Conservation (phyloP, 495 filamentous ascomycete species). For the Aspergillus nanangensis region DNA sequence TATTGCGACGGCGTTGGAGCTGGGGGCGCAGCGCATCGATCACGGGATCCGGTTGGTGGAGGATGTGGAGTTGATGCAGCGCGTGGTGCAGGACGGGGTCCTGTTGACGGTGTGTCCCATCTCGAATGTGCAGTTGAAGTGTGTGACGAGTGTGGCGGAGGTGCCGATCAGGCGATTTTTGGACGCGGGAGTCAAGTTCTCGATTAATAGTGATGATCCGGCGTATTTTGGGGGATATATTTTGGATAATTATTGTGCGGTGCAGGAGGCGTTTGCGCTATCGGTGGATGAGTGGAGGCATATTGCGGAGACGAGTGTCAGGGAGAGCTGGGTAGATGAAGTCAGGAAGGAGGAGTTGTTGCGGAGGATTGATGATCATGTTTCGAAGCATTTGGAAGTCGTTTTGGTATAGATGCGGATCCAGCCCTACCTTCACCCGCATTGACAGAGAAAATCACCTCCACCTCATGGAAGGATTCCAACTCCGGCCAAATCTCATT, state of each 20-base stretch:
- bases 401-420: neutral
- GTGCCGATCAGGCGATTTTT: slow-evolving; percentile 63
- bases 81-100: slow-evolving; percentile 49
- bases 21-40: slow-evolving; percentile 61
- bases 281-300: slow-evolving; percentile 57
- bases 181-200: slow-evolving; percentile 61
- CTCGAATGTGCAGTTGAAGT: slow-evolving; percentile 64
- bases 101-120: slow-evolving; percentile 69
- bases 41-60: slow-evolving; percentile 66
- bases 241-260: slow-evolving; percentile 69
- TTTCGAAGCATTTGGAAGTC: slow-evolving; percentile 19
- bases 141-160: slow-evolving; percentile 50
- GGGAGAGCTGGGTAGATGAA: slow-evolving; percentile 55
- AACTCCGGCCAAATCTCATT: too few species aligned
- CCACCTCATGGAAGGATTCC: too few species aligned
- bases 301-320: slow-evolving; percentile 57
- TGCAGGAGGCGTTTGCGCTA: slow-evolving; percentile 66
- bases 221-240: slow-evolving; percentile 80
- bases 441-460: too few species aligned
- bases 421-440: too few species aligned
- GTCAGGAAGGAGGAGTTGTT: slow-evolving; percentile 36
- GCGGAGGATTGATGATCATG: slow-evolving; percentile 32
- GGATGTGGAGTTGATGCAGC: slow-evolving; percentile 52
- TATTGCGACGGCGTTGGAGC: slow-evolving; percentile 59
- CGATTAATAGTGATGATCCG: slow-evolving; percentile 73